phyloP scores from a whole-genome alignment of 208 protist species.

The Phytomonas francai region DNA sequence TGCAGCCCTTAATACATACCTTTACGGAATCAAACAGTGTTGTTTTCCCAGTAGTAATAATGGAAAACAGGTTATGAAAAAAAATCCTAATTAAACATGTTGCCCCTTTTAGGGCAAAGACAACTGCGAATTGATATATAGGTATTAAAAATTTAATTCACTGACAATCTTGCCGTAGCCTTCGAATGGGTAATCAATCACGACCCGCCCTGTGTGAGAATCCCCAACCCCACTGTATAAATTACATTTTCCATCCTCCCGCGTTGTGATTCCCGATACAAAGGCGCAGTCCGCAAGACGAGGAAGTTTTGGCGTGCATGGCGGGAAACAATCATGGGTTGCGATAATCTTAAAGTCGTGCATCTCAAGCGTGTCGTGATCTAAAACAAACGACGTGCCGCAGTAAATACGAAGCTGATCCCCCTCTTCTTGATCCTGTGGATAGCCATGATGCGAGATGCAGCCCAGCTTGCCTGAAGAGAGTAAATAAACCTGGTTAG shows the following conservation, averaged over 20 bases:
- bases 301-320: conserved; percentile 31
- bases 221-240: conserved; percentile 61
- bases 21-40: neutral
- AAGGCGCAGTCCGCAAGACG: conserved; percentile 52
- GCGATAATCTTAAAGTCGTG: conserved; percentile 39
- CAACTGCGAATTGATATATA: too few species aligned
- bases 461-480: conserved; percentile 47
- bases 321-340: conserved; percentile 40
- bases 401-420: conserved; percentile 34
- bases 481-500: conserved; percentile 60
- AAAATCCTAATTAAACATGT: neutral
- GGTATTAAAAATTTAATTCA: conserved; percentile 21
- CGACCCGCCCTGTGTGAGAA: conserved; percentile 44
- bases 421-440: conserved; percentile 15
- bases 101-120: too few species aligned
- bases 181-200: conserved; percentile 66
- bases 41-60: conserved; percentile 15
- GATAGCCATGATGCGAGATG: conserved; percentile 71
- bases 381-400: conserved; percentile 57
- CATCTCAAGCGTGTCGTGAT: conserved; percentile 30
- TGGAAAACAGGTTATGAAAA: conserved; percentile 6
- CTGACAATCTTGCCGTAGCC: conserved; percentile 39
- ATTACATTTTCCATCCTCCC: conserved; percentile 52
- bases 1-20: too few species aligned
- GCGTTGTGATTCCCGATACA: conserved; percentile 46